Evolutionary conservation across 768 basidiomycete genomes (phyloP).

Genomic region (Hirschioporus abietinus): DNA sequence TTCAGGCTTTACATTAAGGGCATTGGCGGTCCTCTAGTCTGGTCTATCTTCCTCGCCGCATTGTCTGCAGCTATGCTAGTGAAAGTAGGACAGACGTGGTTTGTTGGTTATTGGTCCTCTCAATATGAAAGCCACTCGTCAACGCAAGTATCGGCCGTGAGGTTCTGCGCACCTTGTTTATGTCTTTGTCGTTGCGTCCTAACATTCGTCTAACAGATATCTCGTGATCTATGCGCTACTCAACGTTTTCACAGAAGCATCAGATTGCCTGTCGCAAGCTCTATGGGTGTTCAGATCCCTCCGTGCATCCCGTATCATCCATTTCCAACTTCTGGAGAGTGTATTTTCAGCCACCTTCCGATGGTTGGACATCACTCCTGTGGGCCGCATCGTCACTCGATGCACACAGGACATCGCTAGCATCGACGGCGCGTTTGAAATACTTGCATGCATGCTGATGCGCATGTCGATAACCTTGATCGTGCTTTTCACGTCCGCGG

Average conservation of each 20-base stretch:
- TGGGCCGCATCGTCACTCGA: slow-evolving; percentile 25
- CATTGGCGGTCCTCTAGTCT: slow-evolving; percentile 26
- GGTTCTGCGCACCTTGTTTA: slow-evolving; percentile 20
- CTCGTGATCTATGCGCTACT: slow-evolving; percentile 38
- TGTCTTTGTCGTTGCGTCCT: slow-evolving; percentile 11
- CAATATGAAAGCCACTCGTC: slow-evolving; percentile 31
- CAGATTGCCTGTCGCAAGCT: slow-evolving; percentile 37
- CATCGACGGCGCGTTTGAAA: slow-evolving; percentile 6
- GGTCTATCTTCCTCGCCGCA: slow-evolving; percentile 22
- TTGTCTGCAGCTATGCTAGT: slow-evolving; percentile 18
- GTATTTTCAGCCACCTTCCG: slow-evolving; percentile 55
- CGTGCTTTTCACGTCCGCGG: neutral
- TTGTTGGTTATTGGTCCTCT: slow-evolving; percentile 17
- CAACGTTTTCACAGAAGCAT: slow-evolving; percentile 40
- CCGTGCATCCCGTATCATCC: slow-evolving; percentile 51
- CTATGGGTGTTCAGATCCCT: slow-evolving; percentile 40
- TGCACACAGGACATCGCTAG: slow-evolving; percentile 22
- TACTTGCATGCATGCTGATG: slow-evolving; percentile 3
- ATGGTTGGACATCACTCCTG: slow-evolving; percentile 26
- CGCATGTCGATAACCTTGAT: slow-evolving; percentile 19
- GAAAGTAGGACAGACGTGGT: slow-evolving; percentile 31
- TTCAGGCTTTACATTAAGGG: slow-evolving; percentile 27
- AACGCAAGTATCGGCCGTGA: slow-evolving; percentile 28
- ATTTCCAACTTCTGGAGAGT: slow-evolving; percentile 44
- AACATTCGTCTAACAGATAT: slow-evolving; percentile 30